Base-by-base conservation (phyloP, 2,329 filamentous ascomycete genomes). In the Trichoderma citrinoviride region DNA sequence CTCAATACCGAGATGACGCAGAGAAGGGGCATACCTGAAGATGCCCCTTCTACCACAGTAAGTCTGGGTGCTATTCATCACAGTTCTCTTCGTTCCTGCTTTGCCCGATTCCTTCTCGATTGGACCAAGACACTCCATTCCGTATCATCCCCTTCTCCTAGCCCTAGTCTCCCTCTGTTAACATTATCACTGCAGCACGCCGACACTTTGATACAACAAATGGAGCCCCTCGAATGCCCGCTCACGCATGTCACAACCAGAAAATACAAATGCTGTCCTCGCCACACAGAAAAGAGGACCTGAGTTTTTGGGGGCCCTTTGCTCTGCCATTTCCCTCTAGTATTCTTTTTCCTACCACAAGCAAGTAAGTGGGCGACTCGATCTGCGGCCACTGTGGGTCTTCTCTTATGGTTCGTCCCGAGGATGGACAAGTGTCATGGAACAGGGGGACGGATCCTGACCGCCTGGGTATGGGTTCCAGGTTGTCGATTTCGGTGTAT, bases 351-450 rank as follows among this genome's bases (percentile, higher is more conserved):
- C 49, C 27, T 55, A 53, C 50, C 57, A 47, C 67, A 71, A 68
- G 27, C 68, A 37, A 37, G 33, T 37, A 37, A 71, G 68, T 68
- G 69, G 73, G 75, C 71, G 74, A 68, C 73, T 74, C 70, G 73
- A 75, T 75, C 72, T 77, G 77, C 77, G 76, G 76, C 76, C 77
- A 71, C 67, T 73, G 77, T 77, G 76, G 77, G 75, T 71, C 75
- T 58, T 37, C 41, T 50, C 53, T 72, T 67, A 72, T 77, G 71
- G 74, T 77, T 78, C 74, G 73, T 77, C 72, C 74, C 73, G 71
- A 73, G 66, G 71, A 68, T 69, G 70, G 73, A 76, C 74, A 77
- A 76, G 71, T 76, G 75, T 77, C 74, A 76, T 68, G 67, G 70
- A 69, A 70, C 71, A 70, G 73, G 72, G 70, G 70, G 64, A 72